phyloP scores from a whole-genome alignment of 2,329 filamentous ascomycete genomes.

The Nigrospora osmanthi region DNA sequence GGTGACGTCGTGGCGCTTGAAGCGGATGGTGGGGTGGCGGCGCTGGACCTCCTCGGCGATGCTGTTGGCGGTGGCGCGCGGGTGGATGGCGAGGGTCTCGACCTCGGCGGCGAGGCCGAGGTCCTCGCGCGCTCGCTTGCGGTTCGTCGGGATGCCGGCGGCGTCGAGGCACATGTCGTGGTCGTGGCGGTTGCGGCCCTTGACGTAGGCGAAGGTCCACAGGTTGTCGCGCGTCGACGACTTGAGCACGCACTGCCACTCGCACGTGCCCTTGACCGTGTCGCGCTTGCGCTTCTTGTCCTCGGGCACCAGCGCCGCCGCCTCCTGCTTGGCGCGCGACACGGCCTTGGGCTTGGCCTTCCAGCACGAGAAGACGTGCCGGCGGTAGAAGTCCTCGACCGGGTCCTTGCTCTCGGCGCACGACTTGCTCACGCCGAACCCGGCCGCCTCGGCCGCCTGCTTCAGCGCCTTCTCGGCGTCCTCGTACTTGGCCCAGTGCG shows the following conservation, averaged over 20 bases:
- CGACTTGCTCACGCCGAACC: slow-evolving; percentile 1
- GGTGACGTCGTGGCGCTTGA: slow-evolving; percentile 1
- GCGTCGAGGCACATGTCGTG: slow-evolving; percentile 1
- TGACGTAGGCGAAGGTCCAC: slow-evolving; percentile 1
- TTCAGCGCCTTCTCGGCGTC: slow-evolving; percentile 1
- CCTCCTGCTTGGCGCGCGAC: neutral
- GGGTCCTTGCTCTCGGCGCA: slow-evolving; percentile 2
- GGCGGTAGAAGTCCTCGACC: neutral
- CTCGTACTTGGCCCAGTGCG: slow-evolving; percentile 2
- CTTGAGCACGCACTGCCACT: slow-evolving; percentile 1
- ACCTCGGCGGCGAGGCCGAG: slow-evolving; percentile 1
- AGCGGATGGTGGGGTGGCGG: neutral
- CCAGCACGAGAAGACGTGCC: slow-evolving; percentile 2
- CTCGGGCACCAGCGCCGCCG: neutral
- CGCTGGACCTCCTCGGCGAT: neutral
- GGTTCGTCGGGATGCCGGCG: neutral
- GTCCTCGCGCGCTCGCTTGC: slow-evolving; percentile 1
- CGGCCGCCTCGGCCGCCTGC: neutral
- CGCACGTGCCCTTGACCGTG: slow-evolving; percentile 1
- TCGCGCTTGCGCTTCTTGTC: slow-evolving; percentile 3
- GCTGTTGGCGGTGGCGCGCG: neutral
- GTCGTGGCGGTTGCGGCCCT: neutral
- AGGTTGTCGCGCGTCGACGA: slow-evolving; percentile 2
- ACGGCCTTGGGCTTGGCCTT: slow-evolving; percentile 1
- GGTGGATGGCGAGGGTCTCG: slow-evolving; percentile 2